Conservation (phyloP, 495 filamentous ascomycete genomes). For the Neurospora tetrasperma region DNA sequence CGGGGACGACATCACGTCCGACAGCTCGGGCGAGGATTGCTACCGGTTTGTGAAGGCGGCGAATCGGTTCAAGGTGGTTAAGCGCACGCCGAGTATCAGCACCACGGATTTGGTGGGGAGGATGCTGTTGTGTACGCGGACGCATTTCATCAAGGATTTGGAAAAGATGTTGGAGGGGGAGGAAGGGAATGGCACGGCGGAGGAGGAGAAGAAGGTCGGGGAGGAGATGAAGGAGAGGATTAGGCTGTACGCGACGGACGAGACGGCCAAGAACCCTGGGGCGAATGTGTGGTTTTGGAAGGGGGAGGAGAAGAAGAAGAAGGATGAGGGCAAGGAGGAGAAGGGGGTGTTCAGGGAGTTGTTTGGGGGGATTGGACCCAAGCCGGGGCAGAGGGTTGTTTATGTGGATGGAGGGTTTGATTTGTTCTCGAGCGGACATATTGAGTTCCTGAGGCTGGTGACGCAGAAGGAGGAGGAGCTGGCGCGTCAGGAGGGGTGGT, state of each 20-base stretch:
- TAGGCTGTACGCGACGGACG: constrained; percentile 75
- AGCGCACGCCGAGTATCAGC: constrained; percentile 90
- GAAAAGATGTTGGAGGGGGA: constrained; percentile 53
- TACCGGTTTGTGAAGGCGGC: constrained; percentile 94
- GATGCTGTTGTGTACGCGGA: constrained; percentile 88
- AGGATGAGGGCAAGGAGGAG: constrained; percentile 35
- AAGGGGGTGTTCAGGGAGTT: constrained; percentile 49
- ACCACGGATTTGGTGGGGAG: constrained; percentile 95
- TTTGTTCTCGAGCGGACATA: constrained; percentile 92
- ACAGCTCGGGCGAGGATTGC: constrained; percentile 84
- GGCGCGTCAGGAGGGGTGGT: constrained; percentile 61
- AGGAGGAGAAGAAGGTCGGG: constrained; percentile 52
- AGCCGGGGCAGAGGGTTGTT: constrained; percentile 71
- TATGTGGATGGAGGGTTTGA: constrained; percentile 98
- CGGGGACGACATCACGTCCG: constrained; percentile 94
- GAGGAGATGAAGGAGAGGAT: constrained; percentile 59
- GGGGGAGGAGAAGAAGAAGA: constrained; percentile 38
- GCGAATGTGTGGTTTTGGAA: constrained; percentile 74
- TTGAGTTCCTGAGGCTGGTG: constrained; percentile 80
- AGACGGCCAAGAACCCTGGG: constrained; percentile 58
- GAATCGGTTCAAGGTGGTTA: constrained; percentile 84
- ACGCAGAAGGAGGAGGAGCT: constrained; percentile 56
- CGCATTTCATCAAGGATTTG: constrained; percentile 76
- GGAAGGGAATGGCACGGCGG: constrained; percentile 59
- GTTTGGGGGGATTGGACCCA: constrained; percentile 54